These are phyloP conservation scores for Monilinia vaccinii-corymbosi DNA, from an alignment of 2,329 filamentous ascomycete species.

Conservation along the genomic window DNA sequence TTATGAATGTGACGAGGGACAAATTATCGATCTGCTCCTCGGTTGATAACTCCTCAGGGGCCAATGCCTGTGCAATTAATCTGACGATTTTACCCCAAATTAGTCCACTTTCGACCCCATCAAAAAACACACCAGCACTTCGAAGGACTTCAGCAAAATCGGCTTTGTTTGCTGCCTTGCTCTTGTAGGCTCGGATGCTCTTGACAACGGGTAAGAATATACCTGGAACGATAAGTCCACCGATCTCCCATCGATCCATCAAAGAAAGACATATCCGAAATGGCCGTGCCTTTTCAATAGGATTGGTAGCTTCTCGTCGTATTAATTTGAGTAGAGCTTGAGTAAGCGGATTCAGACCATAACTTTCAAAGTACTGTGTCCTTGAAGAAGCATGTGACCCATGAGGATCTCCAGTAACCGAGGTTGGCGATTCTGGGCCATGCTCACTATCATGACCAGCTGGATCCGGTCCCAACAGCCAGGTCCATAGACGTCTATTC, in stretches of 20 bases:
- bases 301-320: constrained; percentile 39
- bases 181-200: constrained; percentile 69
- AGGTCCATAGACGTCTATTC: constrained; percentile 89
- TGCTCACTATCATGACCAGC: constrained; percentile 38
- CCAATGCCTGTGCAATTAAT: constrained; percentile 53
- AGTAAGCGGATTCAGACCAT: constrained; percentile 66
- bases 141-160: constrained; percentile 81
- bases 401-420: constrained; percentile 20
- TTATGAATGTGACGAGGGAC: constrained; percentile 68
- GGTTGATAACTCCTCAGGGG: constrained; percentile 34
- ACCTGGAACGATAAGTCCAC: constrained; percentile 76
- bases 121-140: constrained; percentile 93
- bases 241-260: constrained; percentile 98
- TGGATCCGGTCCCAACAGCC: constrained; percentile 78
- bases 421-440: constrained; percentile 36
- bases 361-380: constrained; percentile 74
- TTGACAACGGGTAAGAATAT: constrained; percentile 81
- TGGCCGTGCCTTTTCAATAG: constrained; percentile 67
- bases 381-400: constrained; percentile 37
- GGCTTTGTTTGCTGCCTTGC: constrained; percentile 50
- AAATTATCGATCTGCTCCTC: constrained; percentile 51
- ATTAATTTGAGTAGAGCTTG: constrained; percentile 72
- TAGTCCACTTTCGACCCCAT: constrained; percentile 87
- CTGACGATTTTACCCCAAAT: constrained; percentile 79
- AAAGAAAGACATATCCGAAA: constrained; percentile 89